A percentile compares a stretch with the other conserved stretches of the same genome.
Conservation (phyloP, 192 early-diverging fungal species). For the Allomyces arbusculus region DNA sequence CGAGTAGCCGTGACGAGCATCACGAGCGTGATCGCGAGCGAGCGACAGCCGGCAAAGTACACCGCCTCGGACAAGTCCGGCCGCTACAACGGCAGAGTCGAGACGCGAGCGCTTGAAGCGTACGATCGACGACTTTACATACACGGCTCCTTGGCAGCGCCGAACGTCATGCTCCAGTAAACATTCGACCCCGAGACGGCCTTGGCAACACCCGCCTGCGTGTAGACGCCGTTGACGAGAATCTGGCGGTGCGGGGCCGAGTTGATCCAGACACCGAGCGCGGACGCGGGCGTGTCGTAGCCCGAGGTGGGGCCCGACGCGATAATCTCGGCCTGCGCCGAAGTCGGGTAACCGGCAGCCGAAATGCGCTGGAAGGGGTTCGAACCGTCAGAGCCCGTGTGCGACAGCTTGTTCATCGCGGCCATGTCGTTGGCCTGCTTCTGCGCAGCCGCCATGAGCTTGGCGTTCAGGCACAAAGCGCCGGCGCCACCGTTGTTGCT, state of each 20-base stretch:
- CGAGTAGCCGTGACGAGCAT: no score
- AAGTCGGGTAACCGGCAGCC: neutral
- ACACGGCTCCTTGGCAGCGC: no score
- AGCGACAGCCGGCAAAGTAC: no score
- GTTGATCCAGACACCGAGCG: neutral
- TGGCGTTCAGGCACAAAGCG: neutral
- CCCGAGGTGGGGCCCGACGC: neutral
- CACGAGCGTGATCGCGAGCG: no score
- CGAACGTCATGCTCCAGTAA: no score
- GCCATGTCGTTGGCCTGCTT: neutral
- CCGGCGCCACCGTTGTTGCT: neutral
- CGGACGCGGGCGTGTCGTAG: neutral
- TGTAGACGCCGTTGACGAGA: no score
- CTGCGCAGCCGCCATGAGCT: neutral
- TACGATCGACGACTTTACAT: no score
- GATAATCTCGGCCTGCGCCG: neutral
- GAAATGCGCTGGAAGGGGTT: neutral
- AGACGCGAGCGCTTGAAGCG: no score
- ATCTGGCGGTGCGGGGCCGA: neutral
- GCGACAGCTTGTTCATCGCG: neutral
- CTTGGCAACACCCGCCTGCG: no score
- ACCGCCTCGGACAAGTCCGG: no score
- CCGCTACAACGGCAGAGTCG: no score
- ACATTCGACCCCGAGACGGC: no score
- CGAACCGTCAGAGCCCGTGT: neutral